These are phyloP conservation scores for Neurospora sublineolata DNA, from an alignment of 495 filamentous ascomycete species.

Conservation along the genomic window DNA sequence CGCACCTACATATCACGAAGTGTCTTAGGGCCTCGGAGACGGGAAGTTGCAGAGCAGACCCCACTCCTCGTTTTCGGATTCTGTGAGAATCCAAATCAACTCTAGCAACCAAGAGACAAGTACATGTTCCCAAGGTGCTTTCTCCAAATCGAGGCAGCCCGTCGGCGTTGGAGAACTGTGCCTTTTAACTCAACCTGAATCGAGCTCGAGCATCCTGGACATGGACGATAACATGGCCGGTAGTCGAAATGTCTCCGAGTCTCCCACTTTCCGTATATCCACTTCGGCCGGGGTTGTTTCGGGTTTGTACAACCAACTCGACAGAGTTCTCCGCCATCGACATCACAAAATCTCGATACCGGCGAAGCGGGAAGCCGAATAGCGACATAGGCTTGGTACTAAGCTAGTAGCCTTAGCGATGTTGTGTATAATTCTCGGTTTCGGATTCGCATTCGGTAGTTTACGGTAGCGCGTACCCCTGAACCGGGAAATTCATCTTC, in stretches of 20 bases:
- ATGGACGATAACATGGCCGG: neutral
- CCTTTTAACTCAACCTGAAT: neutral
- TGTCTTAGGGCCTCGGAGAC: neutral
- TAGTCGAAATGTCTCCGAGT: neutral
- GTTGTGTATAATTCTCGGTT: neutral
- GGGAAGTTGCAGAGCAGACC: neutral
- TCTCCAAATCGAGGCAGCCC: neutral
- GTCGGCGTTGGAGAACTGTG: neutral
- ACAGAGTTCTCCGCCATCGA: neutral
- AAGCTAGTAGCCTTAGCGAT: neutral
- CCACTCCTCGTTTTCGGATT: neutral
- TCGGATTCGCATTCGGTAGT: neutral
- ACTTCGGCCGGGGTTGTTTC: neutral
- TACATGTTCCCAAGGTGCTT: neutral
- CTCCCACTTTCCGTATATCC: neutral
- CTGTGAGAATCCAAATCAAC: neutral
- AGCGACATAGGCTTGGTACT: neutral
- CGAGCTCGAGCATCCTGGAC: neutral
- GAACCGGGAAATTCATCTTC: neutral
- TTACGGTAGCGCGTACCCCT: neutral
- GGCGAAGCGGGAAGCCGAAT: neutral
- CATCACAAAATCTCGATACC: neutral
- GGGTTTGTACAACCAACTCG: neutral
- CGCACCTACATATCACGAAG: neutral
- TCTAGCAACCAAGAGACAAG: neutral